Evolutionary conservation across 371 early-diverging fungal species (phyloP).

Genomic region (Mortierella sp.): DNA sequence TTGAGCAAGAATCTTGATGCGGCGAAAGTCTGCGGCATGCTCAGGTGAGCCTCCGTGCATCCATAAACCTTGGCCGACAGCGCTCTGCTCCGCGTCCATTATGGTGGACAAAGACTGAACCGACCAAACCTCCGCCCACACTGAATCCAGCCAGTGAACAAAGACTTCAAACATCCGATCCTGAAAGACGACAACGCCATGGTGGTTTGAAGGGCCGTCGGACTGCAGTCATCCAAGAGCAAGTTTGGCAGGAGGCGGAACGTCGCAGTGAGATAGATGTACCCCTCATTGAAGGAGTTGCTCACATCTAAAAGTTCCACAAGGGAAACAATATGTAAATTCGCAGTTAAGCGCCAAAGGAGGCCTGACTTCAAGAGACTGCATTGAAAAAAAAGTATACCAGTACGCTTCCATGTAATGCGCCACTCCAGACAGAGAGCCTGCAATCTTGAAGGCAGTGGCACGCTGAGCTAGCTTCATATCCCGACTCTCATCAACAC

Average conservation of each 20-base stretch:
- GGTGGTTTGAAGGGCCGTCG: conserved; percentile 77
- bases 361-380: too few species aligned
- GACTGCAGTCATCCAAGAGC: conserved; percentile 69
- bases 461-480: conserved; percentile 65
- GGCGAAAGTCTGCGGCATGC: conserved; percentile 69
- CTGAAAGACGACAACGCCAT: conserved; percentile 78
- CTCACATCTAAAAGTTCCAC: not conserved
- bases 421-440: conserved; percentile 65
- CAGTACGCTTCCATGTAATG: conserved; percentile 62
- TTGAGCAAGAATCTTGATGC: conserved; percentile 77
- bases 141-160: conserved; percentile 67
- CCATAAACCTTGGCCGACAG: conserved; percentile 42
- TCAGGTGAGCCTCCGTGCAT: conserved; percentile 70
- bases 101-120: conserved; percentile 31
- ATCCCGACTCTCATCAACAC: conserved; percentile 75
- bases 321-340: not conserved
- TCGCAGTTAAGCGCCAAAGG: too few species aligned
- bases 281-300: conserved; percentile 55
- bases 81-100: conserved; percentile 19
- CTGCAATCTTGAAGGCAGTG: conserved; percentile 71
- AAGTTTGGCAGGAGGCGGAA: conserved; percentile 63
- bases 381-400: conserved; percentile 3
- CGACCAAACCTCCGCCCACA: conserved; percentile 67
- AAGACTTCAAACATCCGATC: conserved; percentile 68
- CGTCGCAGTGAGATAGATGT: conserved; percentile 68